These are phyloP conservation scores for Solanum sparsipilum DNA, from an alignment of 257 asterid genomes.

Conservation along the genomic window DNA sequence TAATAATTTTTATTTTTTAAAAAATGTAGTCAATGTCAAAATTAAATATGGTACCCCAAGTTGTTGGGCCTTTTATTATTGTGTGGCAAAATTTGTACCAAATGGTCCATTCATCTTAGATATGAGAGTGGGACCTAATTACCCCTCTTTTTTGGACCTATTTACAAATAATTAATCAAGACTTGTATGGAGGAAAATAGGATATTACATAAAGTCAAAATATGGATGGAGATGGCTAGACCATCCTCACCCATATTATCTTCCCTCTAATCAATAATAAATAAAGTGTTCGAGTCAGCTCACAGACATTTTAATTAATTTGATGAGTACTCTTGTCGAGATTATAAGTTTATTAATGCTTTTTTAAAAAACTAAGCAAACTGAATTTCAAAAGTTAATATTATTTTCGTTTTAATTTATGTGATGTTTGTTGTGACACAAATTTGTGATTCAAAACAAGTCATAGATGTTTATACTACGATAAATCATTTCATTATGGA, in stretches of 20 bases:
- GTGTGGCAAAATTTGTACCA: background rate
- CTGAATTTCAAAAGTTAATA: background rate
- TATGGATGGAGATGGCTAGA: background rate
- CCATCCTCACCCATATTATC: background rate
- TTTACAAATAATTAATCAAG: background rate
- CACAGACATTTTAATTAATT: fast-evolving
- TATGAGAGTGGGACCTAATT: background rate
- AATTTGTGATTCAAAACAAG: background rate
- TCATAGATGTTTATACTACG: no score
- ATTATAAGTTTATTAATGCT: background rate
- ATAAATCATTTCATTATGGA: no score
- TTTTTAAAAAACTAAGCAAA: background rate
- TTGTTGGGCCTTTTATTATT: background rate
- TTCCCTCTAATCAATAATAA: background rate
- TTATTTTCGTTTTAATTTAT: background rate
- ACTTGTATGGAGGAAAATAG: background rate
- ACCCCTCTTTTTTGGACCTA: background rate
- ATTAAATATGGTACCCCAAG: background rate
- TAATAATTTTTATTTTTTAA: no score
- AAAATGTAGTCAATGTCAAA: background rate
- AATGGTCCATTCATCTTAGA: background rate
- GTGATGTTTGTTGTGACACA: background rate
- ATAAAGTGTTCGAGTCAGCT: background rate
- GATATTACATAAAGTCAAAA: background rate
- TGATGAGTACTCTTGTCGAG: fast-evolving